Evolutionary conservation across 192 early-diverging fungal species (phyloP).

Genomic region (Spizellomyces sp.): DNA sequence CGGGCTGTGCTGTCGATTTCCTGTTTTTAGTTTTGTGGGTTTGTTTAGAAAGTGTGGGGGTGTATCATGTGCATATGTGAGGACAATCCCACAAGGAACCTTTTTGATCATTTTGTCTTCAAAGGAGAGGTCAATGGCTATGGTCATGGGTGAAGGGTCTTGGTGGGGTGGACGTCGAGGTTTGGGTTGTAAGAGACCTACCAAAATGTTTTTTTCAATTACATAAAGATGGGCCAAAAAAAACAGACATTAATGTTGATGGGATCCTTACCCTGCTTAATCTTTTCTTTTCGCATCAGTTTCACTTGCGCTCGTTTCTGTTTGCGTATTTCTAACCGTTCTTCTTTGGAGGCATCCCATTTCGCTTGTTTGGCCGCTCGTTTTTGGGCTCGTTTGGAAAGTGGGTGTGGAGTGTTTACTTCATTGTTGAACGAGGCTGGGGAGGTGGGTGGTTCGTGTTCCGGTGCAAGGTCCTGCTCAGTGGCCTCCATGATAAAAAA

Average conservation of each 20-base stretch:
- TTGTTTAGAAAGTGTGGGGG: constrained; percentile 5
- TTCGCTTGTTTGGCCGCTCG: constrained; percentile 62
- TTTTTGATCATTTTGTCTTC: constrained; percentile 76
- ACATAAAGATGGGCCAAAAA: not conserved
- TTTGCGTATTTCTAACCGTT: constrained; percentile 42
- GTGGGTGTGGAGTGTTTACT: not conserved
- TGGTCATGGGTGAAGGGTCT: constrained; percentile 45
- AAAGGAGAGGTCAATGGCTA: constrained; percentile 77
- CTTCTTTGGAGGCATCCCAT: constrained; percentile 50
- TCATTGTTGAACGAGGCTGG: too few relatives aligned
- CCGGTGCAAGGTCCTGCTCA: too few relatives aligned
- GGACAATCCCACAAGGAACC: constrained; percentile 33
- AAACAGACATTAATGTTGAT: not conserved
- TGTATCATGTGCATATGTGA: constrained; percentile 1
- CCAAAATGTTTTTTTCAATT: constrained; percentile 37
- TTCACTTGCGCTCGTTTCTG: constrained; percentile 26
- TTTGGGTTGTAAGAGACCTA: constrained; percentile 47
- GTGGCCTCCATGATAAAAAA: too few relatives aligned
- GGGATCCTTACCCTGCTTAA: constrained; percentile 5
- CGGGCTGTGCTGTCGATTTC: constrained; percentile 49
- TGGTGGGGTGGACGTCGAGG: constrained; percentile 38
- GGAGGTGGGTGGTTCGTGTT: too few relatives aligned
- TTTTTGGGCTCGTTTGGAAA: constrained; percentile 78
- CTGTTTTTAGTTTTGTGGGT: constrained; percentile 12
- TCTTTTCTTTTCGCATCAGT: constrained; percentile 15